Evolutionary conservation across 441 rosid genomes (phyloP).

Genomic region (Sinapis alba): DNA sequence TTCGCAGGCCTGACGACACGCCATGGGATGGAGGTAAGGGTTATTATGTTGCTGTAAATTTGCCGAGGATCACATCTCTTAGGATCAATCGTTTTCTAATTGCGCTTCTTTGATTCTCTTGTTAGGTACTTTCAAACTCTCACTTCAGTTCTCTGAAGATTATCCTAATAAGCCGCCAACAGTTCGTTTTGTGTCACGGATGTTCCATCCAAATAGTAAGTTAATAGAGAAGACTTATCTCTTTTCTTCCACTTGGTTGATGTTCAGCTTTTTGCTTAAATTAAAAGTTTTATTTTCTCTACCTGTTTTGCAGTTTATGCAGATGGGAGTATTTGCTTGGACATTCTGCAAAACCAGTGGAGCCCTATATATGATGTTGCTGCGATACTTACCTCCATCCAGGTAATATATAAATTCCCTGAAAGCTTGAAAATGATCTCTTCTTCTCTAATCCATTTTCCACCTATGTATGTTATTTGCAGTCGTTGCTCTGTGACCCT

Average conservation of each 20-base stretch:
- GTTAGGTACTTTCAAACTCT: slow-evolving; percentile 71
- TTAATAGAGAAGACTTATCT: neutral
- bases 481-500: slow-evolving; percentile 28
- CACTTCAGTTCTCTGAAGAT: slow-evolving; percentile 67
- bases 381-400: slow-evolving; percentile 76
- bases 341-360: slow-evolving; percentile 77
- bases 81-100: neutral
- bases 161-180: slow-evolving; percentile 81
- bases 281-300: slow-evolving; percentile 12
- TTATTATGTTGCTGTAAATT: neutral
- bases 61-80: neutral
- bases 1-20: slow-evolving; percentile 77
- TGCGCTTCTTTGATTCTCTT: neutral
- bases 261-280: neutral
- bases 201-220: slow-evolving; percentile 84
- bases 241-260: neutral
- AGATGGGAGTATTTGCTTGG: slow-evolving; percentile 77
- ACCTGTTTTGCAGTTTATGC: slow-evolving; percentile 58
- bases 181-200: slow-evolving; percentile 72
- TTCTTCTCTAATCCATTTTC: slow-evolving; percentile 1
- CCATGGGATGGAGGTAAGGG: slow-evolving; percentile 93
- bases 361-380: slow-evolving; percentile 79
- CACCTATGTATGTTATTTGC: neutral
- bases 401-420: too few relatives aligned
- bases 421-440: too few relatives aligned